Percentiles rank a stretch among this genome's conserved stretches.
These are phyloP conservation scores for Hanseniaspora lindneri DNA, from an alignment of 805 yeast species.

Conservation along the genomic window DNA sequence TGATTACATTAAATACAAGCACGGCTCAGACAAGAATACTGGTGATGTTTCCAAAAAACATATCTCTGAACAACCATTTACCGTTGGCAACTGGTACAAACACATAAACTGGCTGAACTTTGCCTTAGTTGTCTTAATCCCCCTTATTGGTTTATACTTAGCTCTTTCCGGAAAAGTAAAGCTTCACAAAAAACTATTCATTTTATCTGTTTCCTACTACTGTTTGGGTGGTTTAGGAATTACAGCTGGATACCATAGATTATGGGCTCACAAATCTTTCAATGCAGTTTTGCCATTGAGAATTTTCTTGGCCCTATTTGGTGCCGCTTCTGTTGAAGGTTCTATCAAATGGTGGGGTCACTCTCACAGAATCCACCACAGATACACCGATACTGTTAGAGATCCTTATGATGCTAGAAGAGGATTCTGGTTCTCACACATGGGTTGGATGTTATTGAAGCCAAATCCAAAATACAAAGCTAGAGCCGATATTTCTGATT, in stretches of 20 bases:
- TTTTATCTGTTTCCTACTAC: constrained; percentile 43
- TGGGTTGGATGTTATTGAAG: constrained; percentile 75
- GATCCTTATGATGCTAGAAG: constrained; percentile 79
- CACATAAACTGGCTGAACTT: constrained; percentile 73
- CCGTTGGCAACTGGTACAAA: constrained; percentile 54
- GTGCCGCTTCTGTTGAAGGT: constrained; percentile 76
- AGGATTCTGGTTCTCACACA: constrained; percentile 74
- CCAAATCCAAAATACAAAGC: constrained; percentile 77
- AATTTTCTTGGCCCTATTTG: constrained; percentile 59
- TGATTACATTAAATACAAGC: constrained; percentile 15
- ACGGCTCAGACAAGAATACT: constrained; percentile 30
- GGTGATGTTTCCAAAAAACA: constrained; percentile 32
- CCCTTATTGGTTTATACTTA: constrained; percentile 40
- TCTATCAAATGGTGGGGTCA: constrained; percentile 86
- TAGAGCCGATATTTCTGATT: constrained; percentile 69
- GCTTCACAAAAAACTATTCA: constrained; percentile 37
- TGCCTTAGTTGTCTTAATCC: constrained; percentile 50
- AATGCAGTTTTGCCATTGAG: constrained; percentile 50
- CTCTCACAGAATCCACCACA: constrained; percentile 73
- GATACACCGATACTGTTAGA: constrained; percentile 71
- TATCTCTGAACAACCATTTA: constrained; percentile 72
- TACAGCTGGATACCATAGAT: constrained; percentile 76
- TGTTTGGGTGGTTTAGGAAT: constrained; percentile 57
- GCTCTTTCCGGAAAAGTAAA: constrained; percentile 35
- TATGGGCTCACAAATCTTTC: constrained; percentile 67